Evolutionary conservation across 2,329 filamentous ascomycete genomes (phyloP), one percentile per base, ranked within the genome.

Genomic region (Aspergillus ochraceoroseus): DNA sequence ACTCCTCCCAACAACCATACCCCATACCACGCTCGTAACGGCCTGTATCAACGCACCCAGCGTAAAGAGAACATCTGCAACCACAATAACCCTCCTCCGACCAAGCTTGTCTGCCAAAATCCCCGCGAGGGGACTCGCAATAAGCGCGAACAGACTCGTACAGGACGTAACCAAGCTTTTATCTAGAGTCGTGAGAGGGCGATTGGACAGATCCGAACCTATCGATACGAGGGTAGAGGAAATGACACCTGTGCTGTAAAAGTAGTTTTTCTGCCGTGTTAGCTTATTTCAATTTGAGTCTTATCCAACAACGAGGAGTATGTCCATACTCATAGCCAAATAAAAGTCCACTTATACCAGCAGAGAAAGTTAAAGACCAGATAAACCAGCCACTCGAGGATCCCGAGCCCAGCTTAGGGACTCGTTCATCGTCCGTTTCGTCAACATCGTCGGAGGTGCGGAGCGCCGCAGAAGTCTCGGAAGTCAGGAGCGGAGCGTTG

Each of bases 141-240:
- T 51, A 4, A 81, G 66, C 1, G 77, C 77, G 50, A 77, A 73
- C 22, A 80, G 61, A 23, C 73, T 75, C 0, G 77, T 80, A 41
- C 67, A 72, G 5, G 74, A 75, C 0, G 77, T 79, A 23, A 81
- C 76, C 3, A 79, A 59, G 41, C 70, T 72, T 53, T 80, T 78
- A 55, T 80, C 76, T 11, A 76, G 59, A 1, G 73, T 79, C 5
- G 71, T 71, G 29, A 75, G 56, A 7, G 59, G 42, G 5, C 70
- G 71, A 27, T 65, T 56, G 5, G 74, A 76, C 17, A 79, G 68
- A 49, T 76, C 73, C 2, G 71, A 64, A 32, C 65, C 65, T 43
- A 80, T 71, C 3, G 72, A 75, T 17, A 81, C 69, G 40, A 81
- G 68, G 2, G 75, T 79, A 1, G 75, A 76, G 23, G 74, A 78